Evolutionary conservation across 768 basidiomycete genomes (phyloP).

Genomic region (Podaxis sp.): DNA sequence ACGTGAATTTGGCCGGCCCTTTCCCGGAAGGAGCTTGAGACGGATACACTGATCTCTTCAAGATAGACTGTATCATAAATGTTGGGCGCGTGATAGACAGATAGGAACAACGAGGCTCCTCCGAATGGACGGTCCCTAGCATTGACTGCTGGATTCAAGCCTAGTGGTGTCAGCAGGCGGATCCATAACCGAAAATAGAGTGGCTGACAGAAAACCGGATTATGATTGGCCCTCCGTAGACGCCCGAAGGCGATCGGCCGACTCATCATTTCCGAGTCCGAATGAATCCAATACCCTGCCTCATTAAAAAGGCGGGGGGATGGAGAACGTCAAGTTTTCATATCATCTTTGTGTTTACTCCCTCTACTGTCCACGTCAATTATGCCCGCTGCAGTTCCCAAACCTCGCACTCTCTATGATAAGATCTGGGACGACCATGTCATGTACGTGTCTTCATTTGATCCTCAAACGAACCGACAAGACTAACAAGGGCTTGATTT

Average conservation of each 20-base stretch:
- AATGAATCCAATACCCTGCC: background rate
- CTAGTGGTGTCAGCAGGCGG: background rate
- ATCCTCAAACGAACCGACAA: constrained; percentile 11
- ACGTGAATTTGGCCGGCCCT: background rate
- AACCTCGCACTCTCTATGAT: constrained; percentile 91
- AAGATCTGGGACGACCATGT: constrained; percentile 99
- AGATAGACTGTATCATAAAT: background rate
- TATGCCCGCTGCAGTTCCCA: constrained; percentile 41
- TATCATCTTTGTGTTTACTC: constrained; percentile 12
- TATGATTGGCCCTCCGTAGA: constrained; percentile 16
- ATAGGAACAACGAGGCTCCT: background rate
- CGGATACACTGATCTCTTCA: background rate
- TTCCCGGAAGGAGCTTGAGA: background rate
- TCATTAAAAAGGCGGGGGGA: constrained; percentile 12
- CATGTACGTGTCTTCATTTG: constrained; percentile 51
- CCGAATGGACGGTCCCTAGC: background rate
- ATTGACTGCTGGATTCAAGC: background rate
- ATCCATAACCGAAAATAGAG: background rate
- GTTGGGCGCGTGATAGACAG: background rate
- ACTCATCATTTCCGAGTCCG: constrained; percentile 9
- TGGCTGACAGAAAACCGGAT: constrained; percentile 6
- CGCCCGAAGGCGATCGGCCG: constrained; percentile 15
- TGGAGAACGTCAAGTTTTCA: constrained; percentile 11
- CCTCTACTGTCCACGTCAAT: constrained; percentile 14
- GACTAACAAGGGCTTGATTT: constrained; percentile 17